phyloP scores from a whole-genome alignment of 371 early-diverging fungal species.

The Mucor plumbeus region DNA sequence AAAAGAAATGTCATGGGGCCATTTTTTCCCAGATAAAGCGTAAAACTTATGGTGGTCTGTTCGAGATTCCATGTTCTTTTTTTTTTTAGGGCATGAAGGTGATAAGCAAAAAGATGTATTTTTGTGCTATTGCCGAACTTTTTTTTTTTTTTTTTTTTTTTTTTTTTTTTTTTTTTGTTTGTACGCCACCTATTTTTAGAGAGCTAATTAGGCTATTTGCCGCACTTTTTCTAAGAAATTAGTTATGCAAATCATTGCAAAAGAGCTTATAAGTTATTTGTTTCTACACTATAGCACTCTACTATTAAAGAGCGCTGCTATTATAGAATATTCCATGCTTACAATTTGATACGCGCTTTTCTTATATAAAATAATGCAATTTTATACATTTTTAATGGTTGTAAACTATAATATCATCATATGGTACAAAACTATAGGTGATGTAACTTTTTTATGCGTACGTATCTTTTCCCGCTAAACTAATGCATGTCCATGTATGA shows the following conservation, averaged over 20 bases:
- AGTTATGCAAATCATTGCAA: not conserved
- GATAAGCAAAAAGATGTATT: not conserved
- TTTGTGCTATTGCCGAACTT: not conserved
- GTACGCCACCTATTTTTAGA: not conserved
- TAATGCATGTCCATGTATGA: not conserved
- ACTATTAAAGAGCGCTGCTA: not conserved
- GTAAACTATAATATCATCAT: too few relatives aligned
- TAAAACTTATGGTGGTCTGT: not conserved
- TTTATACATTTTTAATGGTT: not conserved
- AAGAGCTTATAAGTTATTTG: not conserved
- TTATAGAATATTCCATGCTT: not conserved
- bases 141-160: not conserved
- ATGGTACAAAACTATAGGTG: not conserved
- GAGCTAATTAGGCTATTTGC: constrained; percentile 2
- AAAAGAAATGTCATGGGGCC: not conserved
- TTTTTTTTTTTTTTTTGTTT: not conserved
- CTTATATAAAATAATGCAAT: not conserved
- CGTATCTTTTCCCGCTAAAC: not conserved
- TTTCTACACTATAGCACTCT: not conserved
- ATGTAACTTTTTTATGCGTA: not conserved
- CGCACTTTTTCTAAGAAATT: not conserved
- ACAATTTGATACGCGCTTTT: not conserved
- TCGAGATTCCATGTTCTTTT: constrained; percentile 2
- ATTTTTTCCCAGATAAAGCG: not conserved
- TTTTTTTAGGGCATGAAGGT: not conserved